Evolutionary conservation across 2,329 filamentous ascomycete species (phyloP), one percentile per base, ranked within the genome.

Genomic region (Diaporthe eres): DNA sequence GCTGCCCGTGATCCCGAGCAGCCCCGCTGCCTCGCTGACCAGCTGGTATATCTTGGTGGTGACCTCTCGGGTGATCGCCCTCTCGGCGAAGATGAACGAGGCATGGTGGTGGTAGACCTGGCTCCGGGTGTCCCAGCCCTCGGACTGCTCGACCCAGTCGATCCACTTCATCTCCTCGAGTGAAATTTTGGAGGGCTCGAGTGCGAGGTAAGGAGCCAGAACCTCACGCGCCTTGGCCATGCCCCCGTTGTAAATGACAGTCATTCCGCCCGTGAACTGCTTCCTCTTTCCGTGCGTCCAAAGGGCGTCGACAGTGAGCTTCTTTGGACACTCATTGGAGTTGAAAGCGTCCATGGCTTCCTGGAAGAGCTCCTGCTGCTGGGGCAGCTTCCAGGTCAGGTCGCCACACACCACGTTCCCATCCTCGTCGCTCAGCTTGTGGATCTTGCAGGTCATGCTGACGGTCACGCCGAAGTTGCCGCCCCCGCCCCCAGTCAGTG

Each of bases 321-420:
- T n/a, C 12, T 15, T 53, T 13, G 49, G 49, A 4, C 49, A 53
- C 49, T 53, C 49, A 0, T 53, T 53, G 49, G 49, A 53, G 6
- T 53, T 53, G 49, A 53, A 53, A 25, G 49, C n/a, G 49, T 25
- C 49, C 49, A 53, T 53, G 0, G 49, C 49, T 4, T 9, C n/a
- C 49, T 53, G 49, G 49, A 53, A 53, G n/a, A 53, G 49, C 49
- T 53, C 49, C 49, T 53, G 49, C 49, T 53, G 49, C 49, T 53
- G 49, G 49, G 49, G 49, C 49, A 53, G 2, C 22, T 53, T 53
- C 49, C 49, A 53, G 49, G 49, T 53, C 49, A 53, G 1, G n/a
- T 53, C n/a, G 7, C 49, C 49, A 13, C 49, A 53, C 49, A 53
- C 49, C 22, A 53, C 49, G n/a, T 53, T 53, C n/a, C 49, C 49